Evolutionary conservation across 2,329 filamentous ascomycete genomes (phyloP).

Genomic region (Penicillium italicum): DNA sequence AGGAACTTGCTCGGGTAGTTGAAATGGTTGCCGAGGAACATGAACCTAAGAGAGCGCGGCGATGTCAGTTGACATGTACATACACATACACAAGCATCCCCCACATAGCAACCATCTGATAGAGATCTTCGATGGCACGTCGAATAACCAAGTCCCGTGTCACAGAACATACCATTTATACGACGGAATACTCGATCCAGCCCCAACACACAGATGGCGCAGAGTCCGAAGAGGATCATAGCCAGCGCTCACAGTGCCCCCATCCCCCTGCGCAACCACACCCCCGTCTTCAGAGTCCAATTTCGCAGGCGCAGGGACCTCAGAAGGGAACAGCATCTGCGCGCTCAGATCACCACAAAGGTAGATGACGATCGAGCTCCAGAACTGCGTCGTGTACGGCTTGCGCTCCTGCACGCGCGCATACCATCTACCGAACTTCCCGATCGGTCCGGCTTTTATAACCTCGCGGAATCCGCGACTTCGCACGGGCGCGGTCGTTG

Average conservation of each 20-base stretch:
- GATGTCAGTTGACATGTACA: not conserved
- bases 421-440: conserved; percentile 50
- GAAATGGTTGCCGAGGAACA: conserved; percentile 76
- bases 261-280: conserved; percentile 28
- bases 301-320: conserved; percentile 26
- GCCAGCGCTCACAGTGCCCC: conserved; percentile 19
- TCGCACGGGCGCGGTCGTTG: conserved; percentile 21
- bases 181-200: conserved; percentile 67
- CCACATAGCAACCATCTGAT: not conserved
- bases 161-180: conserved; percentile 67
- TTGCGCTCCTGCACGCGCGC: conserved; percentile 65
- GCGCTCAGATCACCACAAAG: conserved; percentile 73
- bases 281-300: conserved; percentile 34
- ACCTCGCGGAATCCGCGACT: conserved; percentile 29
- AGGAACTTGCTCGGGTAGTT: conserved; percentile 72
- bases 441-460: conserved; percentile 32
- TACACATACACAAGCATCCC: not conserved
- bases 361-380: conserved; percentile 73
- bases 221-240: conserved; percentile 69
- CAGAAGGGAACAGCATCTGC: conserved; percentile 59
- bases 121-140: not conserved
- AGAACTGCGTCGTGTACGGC: conserved; percentile 76
- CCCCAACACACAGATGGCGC: conserved; percentile 71
- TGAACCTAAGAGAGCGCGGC: conserved; percentile 54
- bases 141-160: not conserved